Evolutionary conservation across 2,329 filamentous ascomycete genomes (phyloP), one percentile per base, ranked within the genome.

Genomic region (Cephalotrichum gorgonifer): DNA sequence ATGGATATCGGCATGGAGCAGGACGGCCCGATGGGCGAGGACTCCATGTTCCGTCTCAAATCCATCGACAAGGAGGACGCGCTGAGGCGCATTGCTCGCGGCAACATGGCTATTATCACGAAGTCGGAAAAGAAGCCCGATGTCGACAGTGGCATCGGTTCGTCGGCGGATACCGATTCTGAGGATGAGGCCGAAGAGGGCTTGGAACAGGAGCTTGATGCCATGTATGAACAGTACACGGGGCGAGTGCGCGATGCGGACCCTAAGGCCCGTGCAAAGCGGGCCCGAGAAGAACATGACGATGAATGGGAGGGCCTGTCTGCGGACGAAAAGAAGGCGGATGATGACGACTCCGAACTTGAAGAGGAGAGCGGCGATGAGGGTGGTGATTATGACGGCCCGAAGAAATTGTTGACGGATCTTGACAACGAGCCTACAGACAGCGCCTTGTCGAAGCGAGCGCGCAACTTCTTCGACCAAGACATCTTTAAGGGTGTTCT

Each of bases 1-100:
- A 93, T 88, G 74, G 93, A 98, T 55, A 95, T 98, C 54, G 93
- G 93, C 59, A 79, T 95, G 69, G 93, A 95, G 62, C 88, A 93
- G 65, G 70, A 78, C 23, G 88, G 88, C 0, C 86, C 87, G 0
- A 73, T 79, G 45, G 90, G 88, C 23, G 83, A 88, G 39, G 86
- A 88, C 43, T 74, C 86, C 26, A 93, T 95, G 73, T 98, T 98
- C 63, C 81, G 81, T 3, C 75, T 97, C 43, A 95, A 89, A 64
- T 71, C 81, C 8, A 77, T 94, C 42, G 88, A 96, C 61, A 86
- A 87, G 62, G 79, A 81, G 17, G 80, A 83, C 43, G 83, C 81
- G 3, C 50, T 70, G 4, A 58, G 60, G 20, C 49, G 51, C 9
- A 78, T 94, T 47, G 74, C 78, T 4, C 85, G 83, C 54, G 89